These are phyloP conservation scores for Paraleonurus japonicus DNA, from an alignment of 257 asterid species.

Conservation along the genomic window DNA sequence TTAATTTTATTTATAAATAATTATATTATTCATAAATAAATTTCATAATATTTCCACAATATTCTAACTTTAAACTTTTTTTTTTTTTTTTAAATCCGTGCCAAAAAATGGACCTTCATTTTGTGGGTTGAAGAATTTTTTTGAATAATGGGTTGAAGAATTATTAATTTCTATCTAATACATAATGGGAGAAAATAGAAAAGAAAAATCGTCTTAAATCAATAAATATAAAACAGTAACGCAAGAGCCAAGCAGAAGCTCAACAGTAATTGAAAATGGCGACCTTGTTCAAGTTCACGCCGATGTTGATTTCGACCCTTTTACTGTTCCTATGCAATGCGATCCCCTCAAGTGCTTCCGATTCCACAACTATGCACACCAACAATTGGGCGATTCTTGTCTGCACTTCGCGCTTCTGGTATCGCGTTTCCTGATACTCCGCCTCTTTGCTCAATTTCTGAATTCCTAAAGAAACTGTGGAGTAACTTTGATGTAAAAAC, in stretches of 20 bases:
- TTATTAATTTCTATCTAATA: no score
- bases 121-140: no score
- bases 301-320: slow-evolving; percentile 24
- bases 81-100: no score
- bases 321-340: slow-evolving; percentile 33
- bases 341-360: slow-evolving; percentile 38
- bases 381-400: slow-evolving; percentile 97
- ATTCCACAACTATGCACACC: slow-evolving; percentile 81
- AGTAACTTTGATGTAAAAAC: background rate
- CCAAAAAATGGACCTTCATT: no score
- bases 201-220: background rate
- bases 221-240: background rate
- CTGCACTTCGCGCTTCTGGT: slow-evolving; percentile 99
- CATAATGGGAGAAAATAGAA: no score
- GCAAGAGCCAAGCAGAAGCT: background rate
- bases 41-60: no score
- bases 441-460: background rate
- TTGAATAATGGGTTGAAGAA: no score
- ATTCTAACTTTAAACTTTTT: no score
- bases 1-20: no score
- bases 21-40: no score
- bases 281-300: slow-evolving; percentile 22
- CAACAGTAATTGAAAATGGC: slow-evolving; percentile 29
- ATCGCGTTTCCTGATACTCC: slow-evolving; percentile 19
- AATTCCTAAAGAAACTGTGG: background rate